phyloP scores from a whole-genome alignment of 306 rosid genomes.

The Erythrophleum fordii region DNA sequence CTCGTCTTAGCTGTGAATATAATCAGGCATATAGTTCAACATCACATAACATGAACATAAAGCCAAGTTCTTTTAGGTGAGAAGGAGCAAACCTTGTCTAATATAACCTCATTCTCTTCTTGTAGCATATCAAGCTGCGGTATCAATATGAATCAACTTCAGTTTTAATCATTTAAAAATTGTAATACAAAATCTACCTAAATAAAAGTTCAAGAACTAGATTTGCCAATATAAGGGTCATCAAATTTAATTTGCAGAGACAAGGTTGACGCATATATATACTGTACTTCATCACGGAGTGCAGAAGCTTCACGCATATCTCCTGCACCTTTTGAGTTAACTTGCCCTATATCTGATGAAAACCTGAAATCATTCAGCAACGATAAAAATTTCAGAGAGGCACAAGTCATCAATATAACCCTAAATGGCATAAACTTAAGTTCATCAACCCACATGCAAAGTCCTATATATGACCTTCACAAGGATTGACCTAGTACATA shows the following conservation, averaged over 20 bases:
- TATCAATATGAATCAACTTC: constrained; percentile 44
- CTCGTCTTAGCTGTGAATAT: constrained; percentile 72
- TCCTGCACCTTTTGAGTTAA: constrained; percentile 61
- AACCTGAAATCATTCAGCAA: constrained; percentile 60
- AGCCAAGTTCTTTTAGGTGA: not conserved
- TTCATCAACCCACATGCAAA: not conserved
- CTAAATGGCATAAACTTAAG: not conserved
- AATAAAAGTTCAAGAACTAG: constrained; percentile 34
- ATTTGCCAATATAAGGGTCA: constrained; percentile 31
- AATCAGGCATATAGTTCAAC: constrained; percentile 34
- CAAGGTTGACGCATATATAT: constrained; percentile 30
- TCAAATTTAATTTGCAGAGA: constrained; percentile 28
- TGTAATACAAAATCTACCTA: constrained; percentile 21
- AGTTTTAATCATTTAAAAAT: constrained; percentile 22
- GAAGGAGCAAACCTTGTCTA: constrained; percentile 35
- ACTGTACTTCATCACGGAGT: constrained; percentile 91
- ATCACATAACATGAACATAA: constrained; percentile 35
- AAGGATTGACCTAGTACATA: constrained; percentile 11
- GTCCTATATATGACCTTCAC: not conserved
- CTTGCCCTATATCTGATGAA: constrained; percentile 59
- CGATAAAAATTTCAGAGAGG: constrained; percentile 15
- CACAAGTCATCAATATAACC: constrained; percentile 1
- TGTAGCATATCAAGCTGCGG: constrained; percentile 94
- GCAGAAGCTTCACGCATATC: constrained; percentile 94
- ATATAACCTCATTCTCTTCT: constrained; percentile 8